Conservation (phyloP, 1,284 basidiomycete genomes). For the Cutaneotrichosporon sp. region DNA sequence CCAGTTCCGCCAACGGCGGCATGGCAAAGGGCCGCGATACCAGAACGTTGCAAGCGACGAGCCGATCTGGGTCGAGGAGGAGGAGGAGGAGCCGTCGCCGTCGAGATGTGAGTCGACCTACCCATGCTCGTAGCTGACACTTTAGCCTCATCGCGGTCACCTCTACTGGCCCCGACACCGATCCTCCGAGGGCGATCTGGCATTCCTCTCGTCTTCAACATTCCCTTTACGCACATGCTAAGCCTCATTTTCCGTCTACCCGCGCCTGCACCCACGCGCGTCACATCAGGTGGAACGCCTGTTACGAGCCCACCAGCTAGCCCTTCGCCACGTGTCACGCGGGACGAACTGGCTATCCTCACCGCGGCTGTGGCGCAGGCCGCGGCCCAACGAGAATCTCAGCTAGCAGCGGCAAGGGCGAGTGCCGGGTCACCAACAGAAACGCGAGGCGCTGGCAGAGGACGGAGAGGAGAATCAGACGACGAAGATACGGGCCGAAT, state of each 20-base stretch:
- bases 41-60: conserved; percentile 17
- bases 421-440: not conserved
- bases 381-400: not conserved
- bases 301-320: conserved; percentile 18
- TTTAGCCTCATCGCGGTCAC: conserved; percentile 1
- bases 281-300: conserved; percentile 35
- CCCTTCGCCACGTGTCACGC: conserved; percentile 1
- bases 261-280: conserved; percentile 21
- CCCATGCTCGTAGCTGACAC: not conserved
- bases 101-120: not conserved
- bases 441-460: not conserved
- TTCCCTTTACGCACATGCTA: conserved; percentile 29
- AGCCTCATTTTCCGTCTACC: conserved; percentile 32
- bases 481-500: conserved; percentile 6
- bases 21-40: conserved; percentile 21
- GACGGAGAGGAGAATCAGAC: not conserved
- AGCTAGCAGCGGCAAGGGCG: not conserved
- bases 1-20: conserved; percentile 15
- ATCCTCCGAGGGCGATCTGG: conserved; percentile 18
- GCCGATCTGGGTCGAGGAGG: conserved; percentile 30
- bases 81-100: conserved; percentile 14
- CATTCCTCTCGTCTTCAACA: conserved; percentile 34
- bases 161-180: not conserved
- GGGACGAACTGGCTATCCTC: conserved; percentile 3
- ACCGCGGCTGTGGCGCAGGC: conserved; percentile 2